Conservation (phyloP, 768 basidiomycete genomes). For the Amanita polypyramis region DNA sequence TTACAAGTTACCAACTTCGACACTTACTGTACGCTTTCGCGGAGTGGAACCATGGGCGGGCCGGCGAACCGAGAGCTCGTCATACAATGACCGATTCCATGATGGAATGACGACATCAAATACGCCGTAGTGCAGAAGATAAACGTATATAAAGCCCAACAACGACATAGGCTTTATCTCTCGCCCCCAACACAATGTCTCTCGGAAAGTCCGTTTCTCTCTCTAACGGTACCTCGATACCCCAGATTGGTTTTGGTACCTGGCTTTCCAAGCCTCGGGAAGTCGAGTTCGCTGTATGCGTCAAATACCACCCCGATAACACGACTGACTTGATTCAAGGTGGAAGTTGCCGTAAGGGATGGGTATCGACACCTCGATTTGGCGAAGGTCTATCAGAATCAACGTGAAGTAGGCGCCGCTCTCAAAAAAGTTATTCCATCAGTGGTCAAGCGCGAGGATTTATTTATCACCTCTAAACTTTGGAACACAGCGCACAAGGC, state of each 20-base stretch:
- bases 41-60: no score
- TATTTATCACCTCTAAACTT: conserved; percentile 75
- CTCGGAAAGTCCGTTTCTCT: conserved; percentile 30
- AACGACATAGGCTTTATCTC: background rate
- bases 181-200: conserved; percentile 24
- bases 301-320: background rate
- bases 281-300: conserved; percentile 60
- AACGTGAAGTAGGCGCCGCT: conserved; percentile 64
- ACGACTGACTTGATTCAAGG: conserved; percentile 26
- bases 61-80: no score
- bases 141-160: conserved; percentile 9
- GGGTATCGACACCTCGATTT: conserved; percentile 85
- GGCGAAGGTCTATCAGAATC: conserved; percentile 73
- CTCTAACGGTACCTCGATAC: conserved; percentile 41
- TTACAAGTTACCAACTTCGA: no score
- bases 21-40: no score
- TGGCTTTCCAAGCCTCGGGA: conserved; percentile 71
- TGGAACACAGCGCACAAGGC: conserved; percentile 73
- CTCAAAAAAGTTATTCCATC: conserved; percentile 69
- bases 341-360: conserved; percentile 60
- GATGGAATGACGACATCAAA: no score
- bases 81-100: no score
- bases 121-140: no score
- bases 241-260: conserved; percentile 76
- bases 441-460: conserved; percentile 70